phyloP scores from a whole-genome alignment of 495 filamentous ascomycete genomes.

The Hypomontagnella monticulosa region DNA sequence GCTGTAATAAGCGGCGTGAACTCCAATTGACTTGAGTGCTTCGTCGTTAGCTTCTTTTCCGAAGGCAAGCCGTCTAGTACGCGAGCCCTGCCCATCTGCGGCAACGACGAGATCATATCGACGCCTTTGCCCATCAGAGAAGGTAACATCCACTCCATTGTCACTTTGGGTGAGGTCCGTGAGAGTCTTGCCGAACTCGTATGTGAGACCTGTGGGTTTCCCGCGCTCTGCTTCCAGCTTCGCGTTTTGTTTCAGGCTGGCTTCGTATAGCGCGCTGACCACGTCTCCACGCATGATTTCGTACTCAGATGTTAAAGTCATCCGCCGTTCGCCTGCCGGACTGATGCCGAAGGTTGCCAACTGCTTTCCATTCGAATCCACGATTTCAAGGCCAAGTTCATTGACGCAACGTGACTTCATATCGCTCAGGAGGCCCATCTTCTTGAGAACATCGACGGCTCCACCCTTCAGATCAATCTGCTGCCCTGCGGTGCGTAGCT shows the following conservation, averaged over 20 bases:
- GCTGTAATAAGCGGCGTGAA: slow-evolving; percentile 30
- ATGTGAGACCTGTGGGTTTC: slow-evolving; percentile 7
- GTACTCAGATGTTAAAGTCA: slow-evolving; percentile 58
- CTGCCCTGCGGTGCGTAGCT: slow-evolving; percentile 56
- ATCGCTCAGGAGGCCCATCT: slow-evolving; percentile 57
- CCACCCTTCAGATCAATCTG: slow-evolving; percentile 58
- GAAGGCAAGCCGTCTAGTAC: slow-evolving; percentile 50
- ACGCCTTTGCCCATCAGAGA: slow-evolving; percentile 46
- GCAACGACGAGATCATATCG: slow-evolving; percentile 59
- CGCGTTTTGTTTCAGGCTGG: slow-evolving; percentile 52
- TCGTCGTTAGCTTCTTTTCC: slow-evolving; percentile 34
- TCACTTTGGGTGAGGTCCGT: slow-evolving; percentile 19
- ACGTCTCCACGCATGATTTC: slow-evolving; percentile 64
- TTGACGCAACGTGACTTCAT: slow-evolving; percentile 51
- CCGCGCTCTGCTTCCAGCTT: slow-evolving; percentile 28
- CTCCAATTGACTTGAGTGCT: slow-evolving; percentile 15
- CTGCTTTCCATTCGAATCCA: slow-evolving; percentile 47
- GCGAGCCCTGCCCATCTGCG: slow-evolving; percentile 59
- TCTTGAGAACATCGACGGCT: slow-evolving; percentile 57
- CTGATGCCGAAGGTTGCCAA: slow-evolving; percentile 51
- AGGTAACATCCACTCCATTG: slow-evolving; percentile 26
- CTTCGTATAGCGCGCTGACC: slow-evolving; percentile 53
- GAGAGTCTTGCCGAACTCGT: slow-evolving; percentile 28
- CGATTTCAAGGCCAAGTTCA: slow-evolving; percentile 53
- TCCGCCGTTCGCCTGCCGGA: slow-evolving; percentile 48